These are phyloP conservation scores for Neonectria ditissima DNA, from an alignment of 2,329 filamentous ascomycete genomes.

Conservation along the genomic window DNA sequence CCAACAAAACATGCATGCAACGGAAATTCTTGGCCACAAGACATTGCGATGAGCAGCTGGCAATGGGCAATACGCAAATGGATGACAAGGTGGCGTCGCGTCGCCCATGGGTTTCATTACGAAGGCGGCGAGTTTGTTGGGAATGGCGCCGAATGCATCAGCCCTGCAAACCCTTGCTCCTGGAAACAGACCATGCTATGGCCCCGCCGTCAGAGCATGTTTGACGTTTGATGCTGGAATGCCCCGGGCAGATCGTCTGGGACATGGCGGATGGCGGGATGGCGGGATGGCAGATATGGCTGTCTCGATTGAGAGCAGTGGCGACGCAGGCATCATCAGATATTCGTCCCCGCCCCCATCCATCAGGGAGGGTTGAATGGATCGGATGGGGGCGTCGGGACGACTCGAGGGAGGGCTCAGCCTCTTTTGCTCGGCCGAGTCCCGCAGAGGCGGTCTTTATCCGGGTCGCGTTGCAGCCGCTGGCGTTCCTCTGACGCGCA, in stretches of 20 bases:
- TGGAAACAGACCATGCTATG: slow-evolving; percentile 33
- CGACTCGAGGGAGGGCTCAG: slow-evolving; percentile 8
- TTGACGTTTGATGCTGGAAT: slow-evolving; percentile 23
- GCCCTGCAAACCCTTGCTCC: slow-evolving; percentile 23
- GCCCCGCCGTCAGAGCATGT: slow-evolving; percentile 20
- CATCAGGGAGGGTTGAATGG: slow-evolving; percentile 9
- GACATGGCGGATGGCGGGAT: slow-evolving; percentile 23
- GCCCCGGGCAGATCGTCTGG: slow-evolving; percentile 25
- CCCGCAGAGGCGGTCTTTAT: slow-evolving; percentile 27
- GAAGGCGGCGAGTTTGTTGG: slow-evolving; percentile 32
- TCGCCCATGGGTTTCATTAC: slow-evolving; percentile 29
- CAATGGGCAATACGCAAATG: background rate
- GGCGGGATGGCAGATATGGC: slow-evolving; percentile 20
- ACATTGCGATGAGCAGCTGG: slow-evolving; percentile 1
- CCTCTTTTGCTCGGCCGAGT: slow-evolving; percentile 27
- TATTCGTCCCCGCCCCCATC: slow-evolving; percentile 19
- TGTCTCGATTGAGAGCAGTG: slow-evolving; percentile 23
- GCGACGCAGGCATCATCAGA: slow-evolving; percentile 32
- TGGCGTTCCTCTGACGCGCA: slow-evolving; percentile 7
- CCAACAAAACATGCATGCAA: background rate
- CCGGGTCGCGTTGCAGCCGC: slow-evolving; percentile 7
- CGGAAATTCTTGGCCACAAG: background rate
- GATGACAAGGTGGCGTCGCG: slow-evolving; percentile 15
- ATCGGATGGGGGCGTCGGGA: slow-evolving; percentile 7
- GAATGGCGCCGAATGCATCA: slow-evolving; percentile 22